Conservation (phyloP, 2,329 filamentous ascomycete species). For the Canariomyces notabilis region DNA sequence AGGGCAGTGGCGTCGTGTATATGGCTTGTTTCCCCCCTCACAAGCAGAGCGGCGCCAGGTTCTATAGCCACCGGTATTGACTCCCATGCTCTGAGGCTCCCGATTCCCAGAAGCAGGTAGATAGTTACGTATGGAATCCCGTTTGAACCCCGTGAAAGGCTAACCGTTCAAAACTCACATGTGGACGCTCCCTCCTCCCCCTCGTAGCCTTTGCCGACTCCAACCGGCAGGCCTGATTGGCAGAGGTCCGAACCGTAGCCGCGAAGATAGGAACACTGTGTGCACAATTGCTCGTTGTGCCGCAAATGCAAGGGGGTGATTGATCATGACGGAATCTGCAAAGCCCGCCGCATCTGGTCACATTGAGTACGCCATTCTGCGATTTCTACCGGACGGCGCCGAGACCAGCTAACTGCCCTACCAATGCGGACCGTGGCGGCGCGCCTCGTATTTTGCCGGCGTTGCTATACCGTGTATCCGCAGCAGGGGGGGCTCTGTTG, state of each 20-base stretch:
- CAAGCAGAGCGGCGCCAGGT: background rate
- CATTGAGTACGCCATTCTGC: constrained; percentile 1
- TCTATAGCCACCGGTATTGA: background rate
- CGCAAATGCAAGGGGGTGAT: constrained; percentile 5
- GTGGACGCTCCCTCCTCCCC: background rate
- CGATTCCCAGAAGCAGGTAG: background rate
- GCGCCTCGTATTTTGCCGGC: background rate
- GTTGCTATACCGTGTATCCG: background rate
- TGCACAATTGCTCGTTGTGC: constrained; percentile 4
- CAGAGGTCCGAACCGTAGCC: constrained; percentile 4
- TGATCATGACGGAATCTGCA: constrained; percentile 12
- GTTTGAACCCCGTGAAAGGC: background rate
- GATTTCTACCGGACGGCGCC: background rate
- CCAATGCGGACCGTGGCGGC: background rate
- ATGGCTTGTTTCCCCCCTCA: background rate
- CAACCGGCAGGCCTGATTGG: constrained; percentile 1
- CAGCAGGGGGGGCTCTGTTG: background rate
- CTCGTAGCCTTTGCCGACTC: background rate
- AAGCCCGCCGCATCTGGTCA: constrained; percentile 10
- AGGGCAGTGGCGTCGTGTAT: background rate
- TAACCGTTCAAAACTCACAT: background rate
- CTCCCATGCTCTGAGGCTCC: background rate
- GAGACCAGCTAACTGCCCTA: background rate
- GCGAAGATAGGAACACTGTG: background rate
- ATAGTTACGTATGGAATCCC: background rate